A percentile compares a stretch with the other conserved stretches of the same genome.
Evolutionary conservation across 257 asterid genomes (phyloP).

Genomic region (Mitragyna speciosa): DNA sequence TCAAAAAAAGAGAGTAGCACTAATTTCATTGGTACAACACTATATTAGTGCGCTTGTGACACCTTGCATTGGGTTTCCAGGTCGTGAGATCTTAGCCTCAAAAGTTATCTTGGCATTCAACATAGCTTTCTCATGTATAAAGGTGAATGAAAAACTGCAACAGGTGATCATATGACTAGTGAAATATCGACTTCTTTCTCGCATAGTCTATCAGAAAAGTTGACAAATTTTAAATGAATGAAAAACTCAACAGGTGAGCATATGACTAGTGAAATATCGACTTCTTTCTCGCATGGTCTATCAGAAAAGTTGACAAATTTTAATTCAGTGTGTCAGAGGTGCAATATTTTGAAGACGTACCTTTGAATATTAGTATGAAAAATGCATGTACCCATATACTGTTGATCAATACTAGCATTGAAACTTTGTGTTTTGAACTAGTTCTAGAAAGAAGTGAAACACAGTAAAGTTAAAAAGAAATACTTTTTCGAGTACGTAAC

Average conservation of each 20-base stretch:
- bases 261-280: no score
- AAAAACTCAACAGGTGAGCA: background rate
- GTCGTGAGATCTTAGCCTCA: background rate
- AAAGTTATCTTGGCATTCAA: background rate
- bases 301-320: background rate
- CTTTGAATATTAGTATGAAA: no score
- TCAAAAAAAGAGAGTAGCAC: background rate
- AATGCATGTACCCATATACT: no score
- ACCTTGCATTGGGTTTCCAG: background rate
- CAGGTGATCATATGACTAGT: background rate
- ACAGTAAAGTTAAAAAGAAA: background rate
- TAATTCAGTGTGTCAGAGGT: background rate
- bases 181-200: no score
- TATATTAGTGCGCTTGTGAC: background rate
- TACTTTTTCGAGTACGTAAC: background rate
- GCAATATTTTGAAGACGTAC: background rate
- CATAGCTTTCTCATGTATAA: background rate
- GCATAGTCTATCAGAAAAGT: background rate
- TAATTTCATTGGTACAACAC: background rate
- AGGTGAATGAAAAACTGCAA: background rate
- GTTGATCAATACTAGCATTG: background rate
- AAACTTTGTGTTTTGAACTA: background rate
- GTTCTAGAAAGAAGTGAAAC: background rate
- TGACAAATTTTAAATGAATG: no score
- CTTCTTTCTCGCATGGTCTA: no score